Evolutionary conservation across 352 stramenopile species (phyloP), one percentile per base, ranked within the genome.

Genomic region (Globisporangium spiculum): DNA sequence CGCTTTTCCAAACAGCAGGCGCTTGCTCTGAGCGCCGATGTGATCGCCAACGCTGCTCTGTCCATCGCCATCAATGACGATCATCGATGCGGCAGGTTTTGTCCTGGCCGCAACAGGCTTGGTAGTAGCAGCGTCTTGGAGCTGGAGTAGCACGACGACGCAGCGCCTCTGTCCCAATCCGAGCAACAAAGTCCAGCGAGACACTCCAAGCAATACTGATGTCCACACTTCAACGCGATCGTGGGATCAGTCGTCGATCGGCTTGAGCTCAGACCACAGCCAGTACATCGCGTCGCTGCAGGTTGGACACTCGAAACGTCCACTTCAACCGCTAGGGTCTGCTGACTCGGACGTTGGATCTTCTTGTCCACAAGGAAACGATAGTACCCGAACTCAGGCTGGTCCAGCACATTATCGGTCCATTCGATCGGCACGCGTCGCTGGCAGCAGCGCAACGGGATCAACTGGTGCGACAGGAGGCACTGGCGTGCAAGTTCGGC

Each of bases 351-450:
- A 7, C n/a, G 5, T 34, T 57, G 22, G 55, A 6, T 46, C 7
- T 10, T 16, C 34, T 66, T 66, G 22, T 57, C 60, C 27, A 78
- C 12, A 32, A 88, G 60, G 30, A 71, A 81, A 32, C 58, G 60
- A 59, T 90, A 88, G 60, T 84, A 90, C 4, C 53, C 62, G 3
- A 77, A 32, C 71, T 88, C 79, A n/a, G 69, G 63, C 14, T 69
- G 50, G 20, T 75, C 71, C 20, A 88, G 36, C 32, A 83, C 73
- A 14, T 68, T 52, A 0, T 36, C 56, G 16, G 88, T 41, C 53
- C 71, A 74, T 20, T 80, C 71, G 48, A 66, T 7, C 2, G 76
- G 68, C 14, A 90, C 66, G 27, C 63, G 36, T 10, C 60, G 73
- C 34, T 67, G 57, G 50, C 81, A 90, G 65, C 81, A 90, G 12